A percentile compares a stretch with the other conserved stretches of the same genome.
Conservation (phyloP, 192 early-diverging fungal species). For the Helicostylum pulchrum region DNA sequence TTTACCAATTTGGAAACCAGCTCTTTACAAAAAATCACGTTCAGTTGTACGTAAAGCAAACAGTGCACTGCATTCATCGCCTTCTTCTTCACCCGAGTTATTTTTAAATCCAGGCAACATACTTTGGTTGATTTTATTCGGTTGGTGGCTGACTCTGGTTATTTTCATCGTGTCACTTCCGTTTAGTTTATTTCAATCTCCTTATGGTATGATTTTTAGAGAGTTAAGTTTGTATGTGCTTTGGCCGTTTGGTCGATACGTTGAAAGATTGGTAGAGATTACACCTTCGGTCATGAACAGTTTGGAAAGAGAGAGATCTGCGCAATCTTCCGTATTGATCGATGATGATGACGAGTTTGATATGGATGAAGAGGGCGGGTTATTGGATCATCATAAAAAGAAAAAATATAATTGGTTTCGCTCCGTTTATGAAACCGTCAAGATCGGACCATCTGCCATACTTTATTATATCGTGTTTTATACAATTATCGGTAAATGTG, state of each 20-base stretch:
- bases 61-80: constrained; percentile 74
- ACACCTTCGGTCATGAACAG: constrained; percentile 14
- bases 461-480: constrained; percentile 51
- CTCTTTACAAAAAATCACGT: constrained; percentile 91
- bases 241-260: constrained; percentile 96
- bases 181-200: constrained; percentile 52
- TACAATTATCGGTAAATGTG: constrained; percentile 44
- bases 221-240: constrained; percentile 84
- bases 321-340: constrained; percentile 4
- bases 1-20: constrained; percentile 97
- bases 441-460: constrained; percentile 44
- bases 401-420: constrained; percentile 10
- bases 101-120: constrained; percentile 84
- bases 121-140: constrained; percentile 81
- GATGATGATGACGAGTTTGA: neutral
- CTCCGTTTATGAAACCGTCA: constrained; percentile 8
- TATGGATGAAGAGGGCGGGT: constrained; percentile 1
- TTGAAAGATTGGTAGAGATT: constrained; percentile 57
- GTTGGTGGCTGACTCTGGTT: constrained; percentile 83
- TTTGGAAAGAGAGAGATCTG: constrained; percentile 1
- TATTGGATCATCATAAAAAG: constrained; percentile 10
- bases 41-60: constrained; percentile 80
- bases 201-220: constrained; percentile 62
- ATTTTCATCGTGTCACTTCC: constrained; percentile 61
- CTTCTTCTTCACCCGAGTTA: constrained; percentile 55